Evolutionary conservation across 345 rosid genomes (phyloP).

Genomic region (Brassica rapa): DNA sequence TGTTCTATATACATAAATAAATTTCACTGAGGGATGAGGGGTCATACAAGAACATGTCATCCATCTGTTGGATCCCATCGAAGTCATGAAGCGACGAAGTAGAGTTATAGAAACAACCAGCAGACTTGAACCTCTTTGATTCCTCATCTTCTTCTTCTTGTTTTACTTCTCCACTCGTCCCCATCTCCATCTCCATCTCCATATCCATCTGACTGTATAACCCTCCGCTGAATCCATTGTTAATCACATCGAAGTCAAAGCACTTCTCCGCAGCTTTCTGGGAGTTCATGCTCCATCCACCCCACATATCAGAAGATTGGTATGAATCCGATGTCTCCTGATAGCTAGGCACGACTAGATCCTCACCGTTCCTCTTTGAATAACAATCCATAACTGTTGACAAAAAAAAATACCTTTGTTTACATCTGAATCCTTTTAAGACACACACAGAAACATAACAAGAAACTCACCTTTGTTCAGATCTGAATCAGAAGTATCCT

Average conservation of each 20-base stretch:
- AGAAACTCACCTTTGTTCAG: conserved; percentile 27
- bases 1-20: background rate
- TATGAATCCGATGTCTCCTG: conserved; percentile 40
- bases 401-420: background rate
- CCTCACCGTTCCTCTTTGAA: conserved; percentile 30
- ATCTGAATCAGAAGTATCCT: conserved; percentile 3
- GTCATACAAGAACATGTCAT: conserved; percentile 76
- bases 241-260: conserved; percentile 38
- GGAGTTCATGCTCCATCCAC: conserved; percentile 34
- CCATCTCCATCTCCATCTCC: conserved; percentile 22
- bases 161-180: conserved; percentile 9
- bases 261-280: conserved; percentile 33
- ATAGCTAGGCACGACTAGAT: conserved; percentile 40
- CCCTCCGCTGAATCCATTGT: conserved; percentile 43
- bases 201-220: conserved; percentile 35
- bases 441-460: background rate
- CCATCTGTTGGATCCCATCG: conserved; percentile 55
- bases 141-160: conserved; percentile 28
- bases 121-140: conserved; percentile 25
- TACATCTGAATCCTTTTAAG: background rate
- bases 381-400: conserved; percentile 39
- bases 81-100: conserved; percentile 45
- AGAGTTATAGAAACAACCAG: conserved; percentile 5
- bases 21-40: conserved; percentile 8
- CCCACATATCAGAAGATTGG: conserved; percentile 37